A percentile compares a stretch with the other conserved stretches of the same genome.
phyloP scores from a whole-genome alignment of 176 grass and related monocot genomes.

The Elaeis guineensis region DNA sequence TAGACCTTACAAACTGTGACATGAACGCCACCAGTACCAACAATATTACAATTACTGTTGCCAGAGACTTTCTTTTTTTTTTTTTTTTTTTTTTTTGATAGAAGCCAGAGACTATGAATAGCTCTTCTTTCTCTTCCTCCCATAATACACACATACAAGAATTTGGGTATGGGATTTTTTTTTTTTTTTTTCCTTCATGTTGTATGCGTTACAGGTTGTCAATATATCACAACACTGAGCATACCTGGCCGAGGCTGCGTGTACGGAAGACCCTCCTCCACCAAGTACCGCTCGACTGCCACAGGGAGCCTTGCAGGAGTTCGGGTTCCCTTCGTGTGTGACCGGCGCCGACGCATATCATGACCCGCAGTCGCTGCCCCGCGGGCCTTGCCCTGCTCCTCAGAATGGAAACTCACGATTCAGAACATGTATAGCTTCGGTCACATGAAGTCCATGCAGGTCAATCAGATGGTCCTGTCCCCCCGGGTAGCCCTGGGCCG shows the following conservation, averaged over 20 bases:
- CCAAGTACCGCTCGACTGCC: conserved; percentile 66
- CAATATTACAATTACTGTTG: too few species aligned
- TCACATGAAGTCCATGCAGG: conserved; percentile 55
- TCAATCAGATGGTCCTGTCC: conserved; percentile 70
- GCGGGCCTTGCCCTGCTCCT: conserved; percentile 51
- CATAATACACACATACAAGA: conserved; percentile 71
- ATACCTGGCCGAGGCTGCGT: conserved; percentile 55
- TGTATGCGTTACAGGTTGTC: conserved; percentile 19
- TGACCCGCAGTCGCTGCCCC: conserved; percentile 41
- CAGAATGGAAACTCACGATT: conserved; percentile 61
- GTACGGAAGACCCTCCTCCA: conserved; percentile 60
- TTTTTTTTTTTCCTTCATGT: neutral
- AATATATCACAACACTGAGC: conserved; percentile 61
- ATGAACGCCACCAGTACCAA: too few species aligned
- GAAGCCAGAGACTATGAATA: too few species aligned
- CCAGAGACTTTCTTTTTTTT: too few species aligned
- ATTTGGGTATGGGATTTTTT: conserved; percentile 5
- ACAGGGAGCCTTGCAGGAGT: conserved; percentile 48
- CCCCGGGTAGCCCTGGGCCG: conserved; percentile 47
- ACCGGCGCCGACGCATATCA: conserved; percentile 37
- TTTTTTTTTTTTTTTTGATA: too few species aligned
- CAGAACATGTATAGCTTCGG: conserved; percentile 63
- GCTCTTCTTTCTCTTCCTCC: conserved; percentile 1
- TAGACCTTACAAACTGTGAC: too few species aligned
- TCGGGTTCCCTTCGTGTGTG: conserved; percentile 19